phyloP scores from a whole-genome alignment of 2,329 filamentous ascomycete species.

The Pseudocercospora eumusae region DNA sequence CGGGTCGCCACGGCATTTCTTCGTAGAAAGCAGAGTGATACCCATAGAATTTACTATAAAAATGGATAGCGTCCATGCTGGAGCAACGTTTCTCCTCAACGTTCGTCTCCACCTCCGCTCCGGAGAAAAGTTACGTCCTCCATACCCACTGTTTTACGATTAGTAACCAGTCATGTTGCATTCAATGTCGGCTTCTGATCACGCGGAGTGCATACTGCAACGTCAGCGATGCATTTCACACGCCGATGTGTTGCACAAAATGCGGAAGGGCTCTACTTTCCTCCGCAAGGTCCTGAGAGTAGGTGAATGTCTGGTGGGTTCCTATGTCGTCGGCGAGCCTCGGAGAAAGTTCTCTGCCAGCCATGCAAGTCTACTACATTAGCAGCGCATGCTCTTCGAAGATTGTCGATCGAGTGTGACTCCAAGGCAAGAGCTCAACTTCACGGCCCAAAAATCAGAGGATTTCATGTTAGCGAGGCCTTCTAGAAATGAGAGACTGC shows the following conservation, averaged over 20 bases:
- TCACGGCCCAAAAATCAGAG: no score
- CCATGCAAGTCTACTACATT: neutral
- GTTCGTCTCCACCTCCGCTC: neutral
- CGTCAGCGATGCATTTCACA: slow-evolving; percentile 2
- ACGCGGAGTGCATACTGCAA: neutral
- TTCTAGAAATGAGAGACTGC: no score
- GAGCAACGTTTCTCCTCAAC: slow-evolving; percentile 7
- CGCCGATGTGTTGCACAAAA: slow-evolving; percentile 2
- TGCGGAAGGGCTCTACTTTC: neutral
- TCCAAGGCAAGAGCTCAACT: no score
- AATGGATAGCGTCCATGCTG: neutral
- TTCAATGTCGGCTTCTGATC: neutral
- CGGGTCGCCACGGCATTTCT: slow-evolving; percentile 1
- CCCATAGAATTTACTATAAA: slow-evolving; percentile 1
- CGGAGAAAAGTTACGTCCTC: slow-evolving; percentile 1
- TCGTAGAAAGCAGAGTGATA: neutral
- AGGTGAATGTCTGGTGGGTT: neutral
- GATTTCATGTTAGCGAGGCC: no score
- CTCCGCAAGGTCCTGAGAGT: neutral
- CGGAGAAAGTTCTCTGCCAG: slow-evolving; percentile 1
- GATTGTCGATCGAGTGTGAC: no score
- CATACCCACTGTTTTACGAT: neutral
- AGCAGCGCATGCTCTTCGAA: no score
- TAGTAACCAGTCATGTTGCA: neutral
- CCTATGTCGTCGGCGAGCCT: neutral